Evolutionary conservation across 2,329 filamentous ascomycete genomes (phyloP), one percentile per base, ranked within the genome.

Genomic region (Juglanconis oblonga): DNA sequence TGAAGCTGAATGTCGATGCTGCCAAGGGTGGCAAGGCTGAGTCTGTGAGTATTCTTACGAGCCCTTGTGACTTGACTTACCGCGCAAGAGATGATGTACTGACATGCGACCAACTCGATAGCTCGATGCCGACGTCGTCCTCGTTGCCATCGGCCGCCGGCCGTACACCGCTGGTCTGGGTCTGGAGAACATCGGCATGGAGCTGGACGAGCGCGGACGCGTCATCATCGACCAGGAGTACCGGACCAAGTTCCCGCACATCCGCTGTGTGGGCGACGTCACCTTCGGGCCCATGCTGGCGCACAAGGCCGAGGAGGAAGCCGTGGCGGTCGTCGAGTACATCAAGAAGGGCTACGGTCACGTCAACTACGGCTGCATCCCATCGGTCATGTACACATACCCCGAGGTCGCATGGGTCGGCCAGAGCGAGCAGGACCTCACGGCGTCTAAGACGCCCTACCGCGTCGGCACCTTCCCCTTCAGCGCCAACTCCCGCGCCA

Each of bases 281-380:
- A 99, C 95, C 51, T 99, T 99, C 75, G 95, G 95, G 9, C 93
- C 93, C 72, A 99, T 99, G 95, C 88, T 99, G 71, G 95, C 95
- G 57, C 95, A 99, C 86, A 99, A 99, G 86, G 95, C 95, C 55
- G 95, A 99, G 79, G 95, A 99, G 79, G 95, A 99, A 80, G 95
- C 86, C 62, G 93, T 98, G 65, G 95, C 95, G 36, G 94, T 89
- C 60, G 84, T 98, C 64, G 95, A 99, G 79, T 98, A 92, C 83
- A 95, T 99, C 78, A 94, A 91, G 81, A 98, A 98, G 84, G 92
- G 92, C 67, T 90, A 96, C 77, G 95, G 95, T 61, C 95, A 99
- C 78, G 95, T 99, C 79, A 99, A 99, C 88, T 99, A 99, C 80
- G 91, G 87, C 71, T 91, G 90, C 76, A 99, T 99, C 73, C 95